Evolutionary conservation across 805 yeast species (phyloP), one percentile per base, ranked within the genome.

Genomic region (Pichia thaimueangensis): DNA sequence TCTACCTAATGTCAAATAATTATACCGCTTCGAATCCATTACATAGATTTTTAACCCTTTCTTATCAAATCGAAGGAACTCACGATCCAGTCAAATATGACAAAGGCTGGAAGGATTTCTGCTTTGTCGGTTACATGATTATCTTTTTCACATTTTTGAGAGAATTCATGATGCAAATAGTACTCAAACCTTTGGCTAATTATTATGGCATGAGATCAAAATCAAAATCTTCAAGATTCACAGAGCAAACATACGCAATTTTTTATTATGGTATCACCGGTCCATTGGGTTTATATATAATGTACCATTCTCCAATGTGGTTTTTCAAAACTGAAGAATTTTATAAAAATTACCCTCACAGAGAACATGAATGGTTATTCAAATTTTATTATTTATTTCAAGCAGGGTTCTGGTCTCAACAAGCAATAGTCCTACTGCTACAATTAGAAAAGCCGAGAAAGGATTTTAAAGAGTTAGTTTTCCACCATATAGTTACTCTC

Each of bases 391-490:
- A 93, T 61, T 69, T 93, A 47, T 79, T 85, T 32, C 97, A 93
- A 67, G 97, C 97, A 6, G 84, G 97, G 5, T 93, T 87, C 64
- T 93, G 99, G 99, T 80, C 88, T 19, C 99, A 93, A 68, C 98
- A 93, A 66, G 81, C 94, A 1, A 79, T 85, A 31, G 84, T 93
- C 25, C 70, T 93, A 49, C 66, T 78, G 35, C 70, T 93, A 49
- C 95, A 84, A 62, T 72, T 93, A 47, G 99, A 93, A 64, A 86
- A 86, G 62, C 97, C 96, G 45, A 76, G 99, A 63, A 89, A 88
- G 64, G 99, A 93, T 62, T 89, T 80, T 65, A 69, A 80, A 54
- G 98, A 93, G 64, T 74, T 93, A 47, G 86, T 91, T 30, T 80
- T 86, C 63, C 99, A 93, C 64, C 99, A 93, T 62, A 74, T 93